phyloP scores from a whole-genome alignment of 306 rosid species.

The Nissolia schottii region DNA sequence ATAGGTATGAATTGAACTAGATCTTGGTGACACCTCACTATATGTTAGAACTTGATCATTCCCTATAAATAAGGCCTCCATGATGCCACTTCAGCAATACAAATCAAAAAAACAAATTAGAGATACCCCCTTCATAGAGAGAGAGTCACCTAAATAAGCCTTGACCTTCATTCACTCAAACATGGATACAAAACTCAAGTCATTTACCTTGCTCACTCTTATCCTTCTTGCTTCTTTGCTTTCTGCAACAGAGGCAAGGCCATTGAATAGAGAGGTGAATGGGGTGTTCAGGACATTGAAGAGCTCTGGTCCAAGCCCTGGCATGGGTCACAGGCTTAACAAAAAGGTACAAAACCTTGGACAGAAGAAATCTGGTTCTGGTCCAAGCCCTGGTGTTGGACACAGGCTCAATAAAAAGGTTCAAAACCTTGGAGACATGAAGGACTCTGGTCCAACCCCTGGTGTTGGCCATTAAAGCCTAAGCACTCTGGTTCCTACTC shows the following conservation, averaged over 20 bases:
- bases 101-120: conserved; percentile 1
- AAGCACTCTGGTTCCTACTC: conserved; percentile 45
- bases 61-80: conserved; percentile 44
- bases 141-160: background rate
- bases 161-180: background rate
- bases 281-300: conserved; percentile 20
- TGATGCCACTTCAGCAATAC: conserved; percentile 21
- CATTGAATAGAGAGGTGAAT: conserved; percentile 18
- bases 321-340: conserved; percentile 13
- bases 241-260: conserved; percentile 35
- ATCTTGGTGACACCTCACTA: conserved; percentile 24
- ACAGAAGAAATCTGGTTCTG: conserved; percentile 11
- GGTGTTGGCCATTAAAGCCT: conserved; percentile 38
- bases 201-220: conserved; percentile 19
- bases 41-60: background rate
- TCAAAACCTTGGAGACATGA: background rate
- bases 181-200: conserved; percentile 43
- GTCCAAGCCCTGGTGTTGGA: conserved; percentile 21
- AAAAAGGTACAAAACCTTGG: background rate
- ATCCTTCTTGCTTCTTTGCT: conserved; percentile 17
- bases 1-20: conserved; percentile 2
- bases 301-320: conserved; percentile 28
- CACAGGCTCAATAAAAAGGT: conserved; percentile 18
- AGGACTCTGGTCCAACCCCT: conserved; percentile 35
- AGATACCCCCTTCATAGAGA: background rate